Base-by-base conservation (phyloP, 345 rosid species). In the Psidium friedrichsthalianum region DNA sequence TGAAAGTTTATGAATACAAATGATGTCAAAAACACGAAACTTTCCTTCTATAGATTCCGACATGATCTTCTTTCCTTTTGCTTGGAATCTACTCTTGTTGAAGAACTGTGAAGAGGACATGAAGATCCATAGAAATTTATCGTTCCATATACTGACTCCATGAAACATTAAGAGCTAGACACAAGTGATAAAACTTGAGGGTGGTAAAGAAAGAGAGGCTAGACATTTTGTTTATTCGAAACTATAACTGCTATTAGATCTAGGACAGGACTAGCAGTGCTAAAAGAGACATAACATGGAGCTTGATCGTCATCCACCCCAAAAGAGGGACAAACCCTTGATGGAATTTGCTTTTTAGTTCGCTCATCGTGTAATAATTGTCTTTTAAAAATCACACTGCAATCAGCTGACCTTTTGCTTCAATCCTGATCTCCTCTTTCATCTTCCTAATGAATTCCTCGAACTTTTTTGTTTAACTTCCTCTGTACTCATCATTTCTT, bases 361-460 rank as follows among this genome's bases (percentile, higher is more conserved):
- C 44, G 78, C 78, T 69, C 44, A 1, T 58, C 5, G 24, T 24
- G 49, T 58, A 47, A 44, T 83, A 21, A 11, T 20, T 20, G 27
- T 42, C 47, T 54, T 15, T n/a, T n/a, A n/a, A 14, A 11, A 84
- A 52, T 82, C 87, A 91, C 44, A 89, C 94, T 13, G 93, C 84
- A 61, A 90, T 84, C 22, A 88, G 78, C 82, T 87, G 90, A 54
- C 51, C 85, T 69, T 87, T 90, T 32, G 93, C 92, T 89, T 90
- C 93, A 82, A 89, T 94, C 90, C 94, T 88, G 56, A 94, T 91
- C 87, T 91, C 93, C 86, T 91, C 91, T 53, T 94, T 93, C 96
- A 92, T 93, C 90, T 90, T 94, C 89, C 92, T 94, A 32, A 92
- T 94, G 55, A 94, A 92, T 49, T 94, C 96, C 87, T 94, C 96